Evolutionary conservation across 202 grass and related monocot species (phyloP).

Genomic region (Panicum virgatum): DNA sequence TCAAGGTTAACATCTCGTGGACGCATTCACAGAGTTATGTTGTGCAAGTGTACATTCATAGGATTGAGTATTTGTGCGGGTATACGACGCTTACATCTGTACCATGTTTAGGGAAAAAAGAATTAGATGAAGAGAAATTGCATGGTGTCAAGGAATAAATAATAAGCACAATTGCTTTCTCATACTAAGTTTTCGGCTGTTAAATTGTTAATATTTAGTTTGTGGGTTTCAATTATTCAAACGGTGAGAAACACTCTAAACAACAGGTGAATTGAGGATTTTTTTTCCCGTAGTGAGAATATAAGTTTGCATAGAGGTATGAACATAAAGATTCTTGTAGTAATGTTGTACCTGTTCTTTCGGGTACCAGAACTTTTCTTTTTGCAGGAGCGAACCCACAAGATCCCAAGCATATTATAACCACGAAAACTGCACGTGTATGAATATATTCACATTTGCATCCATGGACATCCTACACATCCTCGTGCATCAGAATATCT

Average conservation of each 20-base stretch:
- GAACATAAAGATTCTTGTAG: background rate
- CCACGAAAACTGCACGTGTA: background rate
- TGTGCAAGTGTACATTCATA: no score
- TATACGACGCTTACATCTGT: no score
- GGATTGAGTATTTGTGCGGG: no score
- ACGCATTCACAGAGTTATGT: no score
- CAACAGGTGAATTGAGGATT: background rate
- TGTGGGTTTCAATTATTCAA: background rate
- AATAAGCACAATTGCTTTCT: no score
- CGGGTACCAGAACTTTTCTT: background rate
- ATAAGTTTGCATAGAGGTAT: background rate
- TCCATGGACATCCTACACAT: background rate
- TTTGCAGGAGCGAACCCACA: background rate
- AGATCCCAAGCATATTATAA: background rate
- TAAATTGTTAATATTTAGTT: background rate
- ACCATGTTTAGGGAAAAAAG: no score
- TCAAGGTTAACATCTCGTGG: no score
- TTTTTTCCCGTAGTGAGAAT: background rate
- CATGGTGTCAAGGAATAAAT: no score
- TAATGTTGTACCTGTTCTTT: background rate
- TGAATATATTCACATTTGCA: background rate
- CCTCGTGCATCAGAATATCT: background rate
- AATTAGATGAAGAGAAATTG: no score
- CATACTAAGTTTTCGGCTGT: no score
- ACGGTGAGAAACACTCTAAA: background rate